Conservation (phyloP, 495 filamentous ascomycete genomes). For the Hypoxylon fuscum region DNA sequence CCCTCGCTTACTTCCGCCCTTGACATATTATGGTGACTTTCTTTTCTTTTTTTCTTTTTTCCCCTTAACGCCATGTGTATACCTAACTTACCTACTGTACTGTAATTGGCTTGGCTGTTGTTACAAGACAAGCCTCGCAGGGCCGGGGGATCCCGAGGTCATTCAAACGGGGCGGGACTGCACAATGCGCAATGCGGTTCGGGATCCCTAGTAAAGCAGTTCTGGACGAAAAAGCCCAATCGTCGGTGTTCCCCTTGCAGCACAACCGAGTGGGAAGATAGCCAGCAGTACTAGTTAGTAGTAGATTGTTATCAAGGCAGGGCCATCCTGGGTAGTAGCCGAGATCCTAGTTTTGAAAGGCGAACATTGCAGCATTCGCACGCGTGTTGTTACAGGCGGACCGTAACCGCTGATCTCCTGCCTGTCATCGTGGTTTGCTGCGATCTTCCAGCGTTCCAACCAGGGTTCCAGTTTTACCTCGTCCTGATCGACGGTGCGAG, state of each 20-base stretch:
- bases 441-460: conserved; percentile 33
- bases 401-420: conserved; percentile 39
- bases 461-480: conserved; percentile 41
- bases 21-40: conserved; percentile 13
- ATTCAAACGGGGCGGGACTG: conserved; percentile 19
- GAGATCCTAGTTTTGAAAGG: conserved; percentile 25
- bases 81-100: no score
- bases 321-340: conserved; percentile 25
- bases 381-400: conserved; percentile 19
- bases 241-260: conserved; percentile 32
- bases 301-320: conserved; percentile 6
- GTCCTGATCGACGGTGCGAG: conserved; percentile 37
- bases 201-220: conserved; percentile 35
- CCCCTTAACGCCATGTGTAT: conserved; percentile 10
- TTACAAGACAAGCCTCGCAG: conserved; percentile 23
- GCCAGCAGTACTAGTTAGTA: conserved; percentile 4
- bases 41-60: conserved; percentile 4
- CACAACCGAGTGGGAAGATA: conserved; percentile 9
- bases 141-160: conserved; percentile 14
- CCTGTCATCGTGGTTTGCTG: conserved; percentile 33
- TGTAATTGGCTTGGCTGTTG: conserved; percentile 19
- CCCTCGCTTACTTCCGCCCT: conserved; percentile 32
- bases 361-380: conserved; percentile 2
- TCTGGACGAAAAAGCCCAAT: conserved; percentile 26
- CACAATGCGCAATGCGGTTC: conserved; percentile 28